Base-by-base conservation (phyloP, 257 asterid genomes). In the Solanum chmielewskii region DNA sequence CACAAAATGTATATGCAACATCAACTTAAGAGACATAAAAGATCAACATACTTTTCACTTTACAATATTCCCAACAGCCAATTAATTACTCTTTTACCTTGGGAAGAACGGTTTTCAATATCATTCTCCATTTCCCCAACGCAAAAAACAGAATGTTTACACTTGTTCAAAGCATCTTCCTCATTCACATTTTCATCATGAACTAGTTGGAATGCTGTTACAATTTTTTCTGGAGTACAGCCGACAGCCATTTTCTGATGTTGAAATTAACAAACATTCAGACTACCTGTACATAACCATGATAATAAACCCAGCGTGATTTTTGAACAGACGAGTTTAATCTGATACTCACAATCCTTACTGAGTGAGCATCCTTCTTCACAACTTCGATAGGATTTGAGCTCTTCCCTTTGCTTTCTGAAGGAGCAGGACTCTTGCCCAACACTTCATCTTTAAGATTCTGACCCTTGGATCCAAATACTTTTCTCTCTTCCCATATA, bases 401-500 rank as follows among this genome's bases (percentile, higher is more conserved):
- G 87, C 83, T 92, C 90, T 88, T 96, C 45, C 84, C 93, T 41
- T 47, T 91, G 90, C 89, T 91, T 56, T 77, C 90, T 37, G 94
- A 90, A 37, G 93, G 85, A 85, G 88, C 77, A 80, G 95, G 92
- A 86, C 83, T 89, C 89, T 95, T 93, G 29, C 97, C 98, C 89
- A 92, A 66, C 83, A 97, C 74, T 89, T 94, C 97, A 91, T 93
- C 94, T 92, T 93, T 94, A 69, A 97, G 96, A 93, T 90, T 93
- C 91, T 93, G 98, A 85, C 98, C 97, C 91, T 97, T 92, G 52
- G 99, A 97, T 76, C 99, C 99, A 88, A 97, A 96, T 87, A 97
- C 99, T 90, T 96, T 97, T 85, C 99, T 92, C 70, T 96, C 98
- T 89, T 96, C 98, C 99, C 99, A 96, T 88, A 97, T 95, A 83